Percentiles rank a stretch among this genome's conserved stretches.
Conservation (phyloP, 257 asterid species). For the Mentha longifolia region DNA sequence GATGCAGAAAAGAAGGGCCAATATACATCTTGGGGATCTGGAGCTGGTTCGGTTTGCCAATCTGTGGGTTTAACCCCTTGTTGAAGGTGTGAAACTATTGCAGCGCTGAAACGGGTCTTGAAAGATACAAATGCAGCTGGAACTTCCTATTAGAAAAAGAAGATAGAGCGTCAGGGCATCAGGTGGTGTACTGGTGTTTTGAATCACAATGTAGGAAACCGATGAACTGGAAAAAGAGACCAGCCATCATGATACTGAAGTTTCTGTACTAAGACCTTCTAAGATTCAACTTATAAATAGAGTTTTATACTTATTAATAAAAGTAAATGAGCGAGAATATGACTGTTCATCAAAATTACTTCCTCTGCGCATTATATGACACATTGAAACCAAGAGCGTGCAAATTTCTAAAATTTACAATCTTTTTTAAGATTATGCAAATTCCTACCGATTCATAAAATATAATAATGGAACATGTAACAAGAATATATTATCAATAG, state of each 20-base stretch:
- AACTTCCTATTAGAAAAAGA: constrained; percentile 59
- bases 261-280: background rate
- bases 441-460: background rate
- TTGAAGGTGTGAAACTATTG: constrained; percentile 45
- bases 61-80: constrained; percentile 89
- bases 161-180: constrained; percentile 26
- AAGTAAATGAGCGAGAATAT: background rate
- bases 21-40: constrained; percentile 88
- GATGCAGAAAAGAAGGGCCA: constrained; percentile 99
- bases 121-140: constrained; percentile 97
- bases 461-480: background rate
- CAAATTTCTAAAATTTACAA: background rate
- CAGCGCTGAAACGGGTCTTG: constrained; percentile 61
- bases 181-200: background rate
- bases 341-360: background rate
- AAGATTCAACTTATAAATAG: background rate
- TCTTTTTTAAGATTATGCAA: constrained; percentile 18
- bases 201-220: background rate
- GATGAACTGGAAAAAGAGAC: background rate
- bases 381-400: background rate
- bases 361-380: background rate
- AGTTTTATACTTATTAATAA: background rate
- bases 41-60: constrained; percentile 93
- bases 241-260: constrained; percentile 6
- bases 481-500: background rate